These are phyloP conservation scores for Solanum chmielewskii DNA, from an alignment of 257 asterid genomes.

Conservation along the genomic window DNA sequence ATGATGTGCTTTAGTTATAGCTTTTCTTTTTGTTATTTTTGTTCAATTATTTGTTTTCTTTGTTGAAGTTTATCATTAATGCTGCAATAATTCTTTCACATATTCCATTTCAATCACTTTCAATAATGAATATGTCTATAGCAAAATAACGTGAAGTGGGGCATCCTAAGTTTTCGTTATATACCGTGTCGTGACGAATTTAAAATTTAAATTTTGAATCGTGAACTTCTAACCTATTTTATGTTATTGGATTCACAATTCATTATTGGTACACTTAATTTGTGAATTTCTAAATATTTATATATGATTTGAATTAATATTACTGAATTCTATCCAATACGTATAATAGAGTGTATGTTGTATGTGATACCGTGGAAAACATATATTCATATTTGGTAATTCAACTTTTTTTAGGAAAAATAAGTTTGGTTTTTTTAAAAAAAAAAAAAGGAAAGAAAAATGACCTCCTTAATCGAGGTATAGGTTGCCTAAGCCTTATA, in stretches of 20 bases:
- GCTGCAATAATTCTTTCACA: background rate
- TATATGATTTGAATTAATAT: background rate
- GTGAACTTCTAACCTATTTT: background rate
- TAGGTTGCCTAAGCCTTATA: background rate
- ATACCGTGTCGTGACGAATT: rapidly evolving
- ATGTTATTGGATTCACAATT: background rate
- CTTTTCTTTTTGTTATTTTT: background rate
- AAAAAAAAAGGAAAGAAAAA: background rate
- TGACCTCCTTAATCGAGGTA: background rate
- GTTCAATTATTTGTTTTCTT: background rate
- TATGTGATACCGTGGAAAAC: background rate
- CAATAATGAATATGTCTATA: background rate
- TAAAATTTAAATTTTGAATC: background rate
- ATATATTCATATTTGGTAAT: background rate
- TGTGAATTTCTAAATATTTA: background rate
- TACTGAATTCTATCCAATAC: background rate
- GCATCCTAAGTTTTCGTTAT: background rate
- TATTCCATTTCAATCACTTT: background rate
- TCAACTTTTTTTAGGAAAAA: background rate
- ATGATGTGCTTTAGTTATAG: background rate
- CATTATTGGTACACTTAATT: background rate
- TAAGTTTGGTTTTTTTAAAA: background rate
- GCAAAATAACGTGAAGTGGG: background rate
- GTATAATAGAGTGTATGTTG: background rate
- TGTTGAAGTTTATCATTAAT: background rate